phyloP scores from a whole-genome alignment of 805 yeast genomes.

The Suhomyces kilbournensis region DNA sequence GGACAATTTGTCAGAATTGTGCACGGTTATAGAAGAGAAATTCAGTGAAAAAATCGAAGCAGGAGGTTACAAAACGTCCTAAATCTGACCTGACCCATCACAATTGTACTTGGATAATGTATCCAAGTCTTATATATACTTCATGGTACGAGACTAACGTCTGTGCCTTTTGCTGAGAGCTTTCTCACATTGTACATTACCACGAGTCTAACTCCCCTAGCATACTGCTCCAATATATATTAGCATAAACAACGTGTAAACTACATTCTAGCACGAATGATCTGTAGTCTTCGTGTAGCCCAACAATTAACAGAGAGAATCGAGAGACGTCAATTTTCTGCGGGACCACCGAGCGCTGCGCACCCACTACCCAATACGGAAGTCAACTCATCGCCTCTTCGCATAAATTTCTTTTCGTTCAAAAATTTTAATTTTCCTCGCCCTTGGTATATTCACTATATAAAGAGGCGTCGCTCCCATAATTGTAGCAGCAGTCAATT shows the following conservation, averaged over 20 bases:
- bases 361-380: conserved; percentile 6
- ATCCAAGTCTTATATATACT: neutral
- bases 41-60: conserved; percentile 68
- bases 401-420: conserved; percentile 4
- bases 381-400: conserved; percentile 6
- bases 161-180: neutral
- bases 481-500: neutral
- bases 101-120: neutral
- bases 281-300: neutral
- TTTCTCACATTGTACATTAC: neutral
- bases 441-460: neutral
- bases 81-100: conserved; percentile 34
- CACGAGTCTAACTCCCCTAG: neutral
- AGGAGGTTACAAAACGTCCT: conserved; percentile 44
- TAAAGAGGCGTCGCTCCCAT: conserved; percentile 1
- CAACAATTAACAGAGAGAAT: neutral
- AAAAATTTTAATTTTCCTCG: conserved; percentile 2
- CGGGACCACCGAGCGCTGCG: neutral
- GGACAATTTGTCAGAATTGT: conserved; percentile 76
- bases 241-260: neutral
- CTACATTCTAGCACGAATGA: neutral
- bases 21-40: conserved; percentile 77
- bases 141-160: conserved; percentile 1
- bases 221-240: neutral
- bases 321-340: neutral